Conservation (phyloP, 768 basidiomycete species). For the Rhizopogon salebrosus region DNA sequence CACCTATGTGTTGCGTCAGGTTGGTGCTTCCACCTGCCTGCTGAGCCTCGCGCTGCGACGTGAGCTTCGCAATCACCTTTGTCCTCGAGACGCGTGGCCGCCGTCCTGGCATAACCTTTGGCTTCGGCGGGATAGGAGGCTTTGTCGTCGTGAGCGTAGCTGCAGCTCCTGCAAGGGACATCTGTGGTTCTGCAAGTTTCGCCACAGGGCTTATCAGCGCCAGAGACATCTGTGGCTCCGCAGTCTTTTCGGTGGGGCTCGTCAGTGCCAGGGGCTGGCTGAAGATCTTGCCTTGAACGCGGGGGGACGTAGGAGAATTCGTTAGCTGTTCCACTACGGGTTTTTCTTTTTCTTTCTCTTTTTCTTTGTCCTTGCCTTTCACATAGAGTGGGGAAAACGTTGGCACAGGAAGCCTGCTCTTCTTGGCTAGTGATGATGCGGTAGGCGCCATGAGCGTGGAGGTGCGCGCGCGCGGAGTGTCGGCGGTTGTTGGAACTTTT, state of each 20-base stretch:
- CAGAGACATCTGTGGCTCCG: constrained; percentile 31
- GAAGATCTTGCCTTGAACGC: constrained; percentile 40
- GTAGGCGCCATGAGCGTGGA: constrained; percentile 66
- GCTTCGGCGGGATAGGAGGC: constrained; percentile 18
- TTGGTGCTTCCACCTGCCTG: constrained; percentile 17
- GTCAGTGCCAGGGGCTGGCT: constrained; percentile 37
- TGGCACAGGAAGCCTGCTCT: constrained; percentile 21
- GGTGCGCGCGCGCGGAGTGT: constrained; percentile 21
- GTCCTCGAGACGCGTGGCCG: constrained; percentile 80
- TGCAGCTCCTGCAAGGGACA: constrained; percentile 28
- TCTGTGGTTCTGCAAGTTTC: constrained; percentile 16
- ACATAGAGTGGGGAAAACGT: constrained; percentile 11
- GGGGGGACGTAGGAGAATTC: constrained; percentile 25
- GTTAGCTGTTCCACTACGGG: constrained; percentile 28
- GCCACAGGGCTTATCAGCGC: constrained; percentile 7
- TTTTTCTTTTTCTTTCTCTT: constrained; percentile 9
- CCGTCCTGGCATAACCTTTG: constrained; percentile 36
- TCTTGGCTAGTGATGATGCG: constrained; percentile 71
- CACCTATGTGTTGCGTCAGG: constrained; percentile 5
- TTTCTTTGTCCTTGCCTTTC: constrained; percentile 5
- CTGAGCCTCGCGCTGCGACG: constrained; percentile 56
- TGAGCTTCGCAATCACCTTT: constrained; percentile 71
- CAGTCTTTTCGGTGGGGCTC: constrained; percentile 15
- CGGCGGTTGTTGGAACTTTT: constrained; percentile 3
- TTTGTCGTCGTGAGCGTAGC: constrained; percentile 16